These are phyloP conservation scores for Arthrobotrys sphaeroides DNA, from an alignment of 2,329 filamentous ascomycete genomes.

Conservation along the genomic window DNA sequence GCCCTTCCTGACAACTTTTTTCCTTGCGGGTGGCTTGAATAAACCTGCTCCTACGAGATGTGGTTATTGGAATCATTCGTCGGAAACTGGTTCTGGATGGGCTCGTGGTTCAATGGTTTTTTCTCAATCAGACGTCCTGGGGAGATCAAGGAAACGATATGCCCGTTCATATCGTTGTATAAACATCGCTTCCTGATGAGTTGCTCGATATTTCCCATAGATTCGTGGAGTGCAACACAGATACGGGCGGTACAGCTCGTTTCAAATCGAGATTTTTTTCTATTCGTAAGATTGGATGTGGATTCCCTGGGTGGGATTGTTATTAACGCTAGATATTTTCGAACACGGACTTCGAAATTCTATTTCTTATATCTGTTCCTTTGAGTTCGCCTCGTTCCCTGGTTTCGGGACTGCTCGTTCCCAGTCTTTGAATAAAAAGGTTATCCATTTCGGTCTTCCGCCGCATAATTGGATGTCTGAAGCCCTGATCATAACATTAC, in stretches of 20 bases:
- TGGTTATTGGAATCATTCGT: neutral
- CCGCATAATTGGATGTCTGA: too few relatives aligned
- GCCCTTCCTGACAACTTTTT: neutral
- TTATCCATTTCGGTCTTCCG: too few relatives aligned
- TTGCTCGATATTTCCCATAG: conserved; percentile 51
- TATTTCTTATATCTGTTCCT: too few relatives aligned
- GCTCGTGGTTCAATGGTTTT: conserved; percentile 1
- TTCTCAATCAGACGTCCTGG: conserved; percentile 6
- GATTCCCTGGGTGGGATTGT: too few relatives aligned
- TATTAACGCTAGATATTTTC: too few relatives aligned
- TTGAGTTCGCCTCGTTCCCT: too few relatives aligned
- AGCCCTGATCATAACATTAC: too few relatives aligned
- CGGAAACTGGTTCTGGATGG: neutral
- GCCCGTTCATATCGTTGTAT: neutral
- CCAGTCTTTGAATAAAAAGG: too few relatives aligned
- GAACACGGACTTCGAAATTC: too few relatives aligned
- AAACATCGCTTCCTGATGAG: conserved; percentile 52
- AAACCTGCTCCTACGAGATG: conserved; percentile 2
- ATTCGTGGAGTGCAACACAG: conserved; percentile 54
- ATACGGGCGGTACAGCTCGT: conserved; percentile 53
- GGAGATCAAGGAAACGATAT: conserved; percentile 24
- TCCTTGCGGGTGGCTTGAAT: neutral
- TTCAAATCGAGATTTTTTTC: neutral
- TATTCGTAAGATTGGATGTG: too few relatives aligned
- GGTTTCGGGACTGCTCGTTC: too few relatives aligned